Base-by-base conservation (phyloP, 208 protist species). In the Leishmania aethiopica region DNA sequence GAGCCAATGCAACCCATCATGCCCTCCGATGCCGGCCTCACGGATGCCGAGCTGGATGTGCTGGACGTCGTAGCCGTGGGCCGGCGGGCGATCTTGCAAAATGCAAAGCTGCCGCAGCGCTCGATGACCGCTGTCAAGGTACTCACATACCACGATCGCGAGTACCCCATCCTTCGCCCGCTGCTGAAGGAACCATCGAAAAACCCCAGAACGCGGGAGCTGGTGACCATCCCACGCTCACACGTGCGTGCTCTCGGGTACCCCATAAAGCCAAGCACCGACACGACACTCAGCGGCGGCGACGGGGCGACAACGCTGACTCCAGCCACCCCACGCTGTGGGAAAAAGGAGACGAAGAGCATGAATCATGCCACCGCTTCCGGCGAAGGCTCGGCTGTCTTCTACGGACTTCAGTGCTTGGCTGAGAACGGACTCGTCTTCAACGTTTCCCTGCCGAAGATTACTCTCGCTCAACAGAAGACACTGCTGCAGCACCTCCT, bases 331-430 rank as follows among this genome's bases (percentile, higher is more conserved):
- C 28, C 42, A 74, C 45, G 28, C 5, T 2, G 22, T 35, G 42
- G 32, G 19, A 80, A 69, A 32, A 80, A 73, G 62, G 76, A 45
- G 69, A 49, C n/a, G 71, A 81, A 7, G 67, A 69, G 62, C 25
- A 64, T 32, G 59, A 64, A 64, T 3, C 45, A 75, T 19, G 59
- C 42, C 28, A 35, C 76, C 3, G 69, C 74, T 19, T 19, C 42
- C 3, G 13, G 47, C 35, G 37, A 45, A n/a, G 82, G 81, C 10
- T 11, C 79, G 25, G 67, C 82, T 4, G 88, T 93, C 3, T 97
- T 96, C 74, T 97, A 96, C 79, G 94, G 94, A 0, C 76, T 97
- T 47, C 88, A 97, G 86, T 97, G 94, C 59, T 81, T 97, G 51
- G 89, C 93, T 25, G 90, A 94, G 37, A 95, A 88, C 37, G 94